Evolutionary conservation across 2,329 filamentous ascomycete genomes (phyloP).

Genomic region (Ramichloridium luteum): DNA sequence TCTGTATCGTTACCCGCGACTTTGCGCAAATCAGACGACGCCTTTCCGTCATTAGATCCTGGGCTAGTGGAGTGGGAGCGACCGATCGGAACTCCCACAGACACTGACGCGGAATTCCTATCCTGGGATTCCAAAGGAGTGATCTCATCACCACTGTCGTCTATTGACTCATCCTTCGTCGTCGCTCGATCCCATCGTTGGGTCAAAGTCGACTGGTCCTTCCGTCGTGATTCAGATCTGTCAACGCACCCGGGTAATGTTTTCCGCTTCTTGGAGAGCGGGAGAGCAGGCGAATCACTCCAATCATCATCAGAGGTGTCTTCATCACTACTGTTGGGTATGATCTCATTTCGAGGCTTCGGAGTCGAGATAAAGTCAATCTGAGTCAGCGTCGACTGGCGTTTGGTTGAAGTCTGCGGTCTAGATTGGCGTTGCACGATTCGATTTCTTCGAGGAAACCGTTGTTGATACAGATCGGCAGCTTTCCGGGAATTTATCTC

Average conservation of each 20-base stretch:
- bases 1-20: not conserved
- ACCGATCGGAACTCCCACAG: too few species aligned
- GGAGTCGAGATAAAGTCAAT: conserved; percentile 10
- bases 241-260: conserved; percentile 1
- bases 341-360: not conserved
- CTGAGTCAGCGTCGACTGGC: conserved; percentile 14
- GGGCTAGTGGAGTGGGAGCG: not conserved
- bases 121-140: too few species aligned
- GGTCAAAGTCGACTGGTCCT: conserved; percentile 5
- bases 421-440: not conserved
- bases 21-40: not conserved
- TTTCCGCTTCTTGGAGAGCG: conserved; percentile 6
- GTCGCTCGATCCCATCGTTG: conserved; percentile 5
- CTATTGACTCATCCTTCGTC: not conserved
- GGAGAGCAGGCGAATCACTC: conserved; percentile 1
- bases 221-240: conserved; percentile 2
- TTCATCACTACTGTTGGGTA: conserved; percentile 2
- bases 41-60: not conserved
- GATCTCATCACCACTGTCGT: not conserved
- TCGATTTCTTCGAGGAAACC: not conserved
- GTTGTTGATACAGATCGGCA: not conserved
- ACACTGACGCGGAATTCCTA: too few species aligned
- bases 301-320: conserved; percentile 3
- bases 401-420: conserved; percentile 2
- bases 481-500: not conserved